Conservation (phyloP, 2,329 filamentous ascomycete species). For the Ceratocystis cacaofunesta region DNA sequence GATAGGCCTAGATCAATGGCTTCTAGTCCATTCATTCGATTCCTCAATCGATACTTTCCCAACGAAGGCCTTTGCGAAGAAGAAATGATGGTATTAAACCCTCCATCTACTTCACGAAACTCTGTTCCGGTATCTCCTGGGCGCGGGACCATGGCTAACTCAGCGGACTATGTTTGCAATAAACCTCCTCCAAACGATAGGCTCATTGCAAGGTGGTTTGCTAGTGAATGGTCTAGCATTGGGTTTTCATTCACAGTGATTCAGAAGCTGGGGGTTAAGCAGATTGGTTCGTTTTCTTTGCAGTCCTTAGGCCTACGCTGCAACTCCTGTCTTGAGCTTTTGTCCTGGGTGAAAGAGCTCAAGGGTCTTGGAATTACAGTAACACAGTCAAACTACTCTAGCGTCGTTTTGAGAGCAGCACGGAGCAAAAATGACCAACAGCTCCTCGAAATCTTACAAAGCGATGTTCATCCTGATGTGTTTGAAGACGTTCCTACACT, state of each 20-base stretch:
- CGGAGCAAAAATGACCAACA: conserved; percentile 36
- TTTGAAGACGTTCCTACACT: conserved; percentile 34
- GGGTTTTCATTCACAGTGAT: conserved; percentile 58
- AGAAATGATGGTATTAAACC: conserved; percentile 24
- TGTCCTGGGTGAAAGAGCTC: not conserved
- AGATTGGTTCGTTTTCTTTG: conserved; percentile 60
- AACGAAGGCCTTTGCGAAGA: conserved; percentile 25
- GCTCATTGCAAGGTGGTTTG: conserved; percentile 69
- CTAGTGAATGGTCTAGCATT: conserved; percentile 53
- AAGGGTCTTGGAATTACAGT: conserved; percentile 44
- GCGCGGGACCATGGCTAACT: not conserved
- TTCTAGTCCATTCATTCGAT: conserved; percentile 34
- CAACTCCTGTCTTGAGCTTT: conserved; percentile 7
- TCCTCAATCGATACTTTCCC: conserved; percentile 33
- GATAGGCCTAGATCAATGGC: conserved; percentile 19
- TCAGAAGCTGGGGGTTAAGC: conserved; percentile 52
- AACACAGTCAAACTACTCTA: conserved; percentile 47
- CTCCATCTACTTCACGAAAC: not conserved
- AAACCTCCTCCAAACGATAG: conserved; percentile 39
- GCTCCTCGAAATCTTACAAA: conserved; percentile 32
- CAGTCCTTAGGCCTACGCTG: conserved; percentile 57
- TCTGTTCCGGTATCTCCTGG: not conserved
- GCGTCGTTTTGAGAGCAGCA: conserved; percentile 50
- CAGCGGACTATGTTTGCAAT: no score
- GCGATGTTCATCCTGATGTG: conserved; percentile 41